A percentile compares a stretch with the other conserved stretches of the same genome.
Conservation (phyloP, 2,329 filamentous ascomycete genomes). For the Colletotrichum gigasporum region DNA sequence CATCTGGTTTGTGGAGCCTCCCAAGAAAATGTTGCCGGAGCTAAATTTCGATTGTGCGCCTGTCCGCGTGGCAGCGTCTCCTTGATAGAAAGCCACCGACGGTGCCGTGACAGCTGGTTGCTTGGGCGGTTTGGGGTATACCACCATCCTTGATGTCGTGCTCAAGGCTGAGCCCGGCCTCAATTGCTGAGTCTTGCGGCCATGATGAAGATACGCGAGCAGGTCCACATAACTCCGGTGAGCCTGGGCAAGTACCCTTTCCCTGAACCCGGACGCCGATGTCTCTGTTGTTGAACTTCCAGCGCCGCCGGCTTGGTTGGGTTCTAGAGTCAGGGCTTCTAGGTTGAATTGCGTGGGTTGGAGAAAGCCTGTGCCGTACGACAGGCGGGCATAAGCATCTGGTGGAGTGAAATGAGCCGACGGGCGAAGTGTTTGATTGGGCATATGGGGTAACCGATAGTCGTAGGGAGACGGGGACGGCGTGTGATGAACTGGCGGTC, state of each 20-base stretch:
- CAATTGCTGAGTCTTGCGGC: conserved; percentile 57
- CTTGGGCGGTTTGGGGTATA: conserved; percentile 64
- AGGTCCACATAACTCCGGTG: conserved; percentile 78
- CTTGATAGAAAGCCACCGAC: conserved; percentile 1
- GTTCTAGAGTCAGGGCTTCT: conserved; percentile 43
- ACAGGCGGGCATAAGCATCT: neutral
- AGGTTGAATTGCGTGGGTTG: conserved; percentile 37
- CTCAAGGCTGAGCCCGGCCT: conserved; percentile 44
- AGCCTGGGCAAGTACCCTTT: conserved; percentile 75
- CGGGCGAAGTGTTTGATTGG: conserved; percentile 3
- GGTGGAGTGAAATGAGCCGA: conserved; percentile 15
- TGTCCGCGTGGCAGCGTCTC: neutral
- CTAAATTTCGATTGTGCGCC: neutral
- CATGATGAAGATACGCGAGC: conserved; percentile 70
- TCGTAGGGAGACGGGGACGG: conserved; percentile 24
- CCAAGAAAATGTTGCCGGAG: conserved; percentile 1
- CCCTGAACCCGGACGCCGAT: conserved; percentile 64
- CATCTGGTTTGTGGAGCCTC: neutral
- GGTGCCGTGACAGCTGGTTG: conserved; percentile 33
- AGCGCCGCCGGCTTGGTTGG: conserved; percentile 32
- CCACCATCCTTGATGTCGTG: conserved; percentile 57
- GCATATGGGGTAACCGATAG: conserved; percentile 10
- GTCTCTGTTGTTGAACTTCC: neutral
- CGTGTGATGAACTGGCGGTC: conserved; percentile 15
- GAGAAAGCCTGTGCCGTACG: neutral